These are phyloP conservation scores for Candida freyschussii DNA, from an alignment of 1,139 yeast genomes.

Conservation along the genomic window DNA sequence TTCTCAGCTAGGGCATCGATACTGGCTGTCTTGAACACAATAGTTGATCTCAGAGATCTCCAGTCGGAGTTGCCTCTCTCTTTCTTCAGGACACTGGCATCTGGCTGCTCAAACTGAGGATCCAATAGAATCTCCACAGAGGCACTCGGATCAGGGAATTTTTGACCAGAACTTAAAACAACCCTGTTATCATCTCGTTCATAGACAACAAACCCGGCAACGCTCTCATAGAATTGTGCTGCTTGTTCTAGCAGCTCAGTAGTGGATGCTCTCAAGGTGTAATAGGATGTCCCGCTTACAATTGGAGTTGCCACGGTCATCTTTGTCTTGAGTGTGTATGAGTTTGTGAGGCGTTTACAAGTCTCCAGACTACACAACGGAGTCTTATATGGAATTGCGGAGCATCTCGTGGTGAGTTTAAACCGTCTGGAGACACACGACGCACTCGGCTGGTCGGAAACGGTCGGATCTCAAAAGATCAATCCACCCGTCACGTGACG, in stretches of 20 bases:
- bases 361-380: too few species aligned
- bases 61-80: conserved; percentile 27
- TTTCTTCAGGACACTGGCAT: conserved; percentile 10
- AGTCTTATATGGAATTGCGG: conserved; percentile 4
- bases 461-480: too few species aligned
- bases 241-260: conserved; percentile 34
- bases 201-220: conserved; percentile 39
- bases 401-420: background rate
- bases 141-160: conserved; percentile 30
- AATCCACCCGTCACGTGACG: too few species aligned
- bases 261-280: conserved; percentile 41
- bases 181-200: conserved; percentile 26
- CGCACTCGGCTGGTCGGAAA: too few species aligned
- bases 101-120: conserved; percentile 10
- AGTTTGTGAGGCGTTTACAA: too few species aligned
- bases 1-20: conserved; percentile 26
- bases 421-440: too few species aligned
- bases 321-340: too few species aligned
- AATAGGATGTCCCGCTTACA: conserved; percentile 48
- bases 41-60: conserved; percentile 32
- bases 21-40: conserved; percentile 30
- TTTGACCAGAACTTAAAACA: conserved; percentile 33
- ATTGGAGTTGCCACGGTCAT: conserved; percentile 23
- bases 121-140: conserved; percentile 24
- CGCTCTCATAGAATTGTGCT: conserved; percentile 41